Evolutionary conservation across 495 filamentous ascomycete species (phyloP).

Genomic region (Talaromyces proteolyticus): DNA sequence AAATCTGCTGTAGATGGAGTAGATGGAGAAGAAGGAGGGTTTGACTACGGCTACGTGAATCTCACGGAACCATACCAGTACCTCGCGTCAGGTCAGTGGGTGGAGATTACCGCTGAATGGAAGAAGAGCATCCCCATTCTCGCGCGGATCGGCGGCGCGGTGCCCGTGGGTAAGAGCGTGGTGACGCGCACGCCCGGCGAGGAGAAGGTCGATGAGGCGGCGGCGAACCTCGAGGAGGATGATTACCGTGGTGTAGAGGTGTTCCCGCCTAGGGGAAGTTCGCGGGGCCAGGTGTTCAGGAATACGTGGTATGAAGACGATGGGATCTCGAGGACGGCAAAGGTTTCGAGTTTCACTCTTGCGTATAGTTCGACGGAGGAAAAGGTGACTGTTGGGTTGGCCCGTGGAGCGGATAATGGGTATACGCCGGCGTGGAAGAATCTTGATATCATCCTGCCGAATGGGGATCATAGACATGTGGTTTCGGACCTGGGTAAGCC

Average conservation of each 20-base stretch:
- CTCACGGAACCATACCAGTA: slow-evolving; percentile 55
- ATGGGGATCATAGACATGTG: slow-evolving; percentile 43
- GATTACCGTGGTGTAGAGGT: slow-evolving; percentile 59
- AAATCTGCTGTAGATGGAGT: slow-evolving; percentile 13
- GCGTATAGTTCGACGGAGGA: slow-evolving; percentile 38
- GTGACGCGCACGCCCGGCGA: slow-evolving; percentile 53
- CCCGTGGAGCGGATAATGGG: slow-evolving; percentile 25
- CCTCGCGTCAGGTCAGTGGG: slow-evolving; percentile 54
- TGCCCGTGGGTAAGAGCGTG: slow-evolving; percentile 51
- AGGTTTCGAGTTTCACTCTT: slow-evolving; percentile 36
- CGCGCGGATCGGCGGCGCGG: slow-evolving; percentile 52
- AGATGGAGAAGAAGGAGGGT: slow-evolving; percentile 3
- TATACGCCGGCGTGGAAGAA: slow-evolving; percentile 48
- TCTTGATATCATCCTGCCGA: slow-evolving; percentile 44
- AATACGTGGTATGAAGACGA: slow-evolving; percentile 61
- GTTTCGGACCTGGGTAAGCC: slow-evolving; percentile 22
- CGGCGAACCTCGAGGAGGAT: slow-evolving; percentile 47
- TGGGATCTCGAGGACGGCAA: slow-evolving; percentile 43
- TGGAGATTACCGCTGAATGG: slow-evolving; percentile 52
- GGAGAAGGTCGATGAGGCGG: slow-evolving; percentile 30
- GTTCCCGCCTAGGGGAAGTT: slow-evolving; percentile 46
- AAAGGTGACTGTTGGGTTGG: slow-evolving; percentile 33
- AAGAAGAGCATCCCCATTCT: slow-evolving; percentile 54
- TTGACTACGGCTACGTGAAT: slow-evolving; percentile 55
- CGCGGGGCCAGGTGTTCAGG: slow-evolving; percentile 28